Percentiles rank a stretch among this genome's conserved stretches.
phyloP scores from a whole-genome alignment of 179 eudicot genomes.

The Silene noctiflora region DNA sequence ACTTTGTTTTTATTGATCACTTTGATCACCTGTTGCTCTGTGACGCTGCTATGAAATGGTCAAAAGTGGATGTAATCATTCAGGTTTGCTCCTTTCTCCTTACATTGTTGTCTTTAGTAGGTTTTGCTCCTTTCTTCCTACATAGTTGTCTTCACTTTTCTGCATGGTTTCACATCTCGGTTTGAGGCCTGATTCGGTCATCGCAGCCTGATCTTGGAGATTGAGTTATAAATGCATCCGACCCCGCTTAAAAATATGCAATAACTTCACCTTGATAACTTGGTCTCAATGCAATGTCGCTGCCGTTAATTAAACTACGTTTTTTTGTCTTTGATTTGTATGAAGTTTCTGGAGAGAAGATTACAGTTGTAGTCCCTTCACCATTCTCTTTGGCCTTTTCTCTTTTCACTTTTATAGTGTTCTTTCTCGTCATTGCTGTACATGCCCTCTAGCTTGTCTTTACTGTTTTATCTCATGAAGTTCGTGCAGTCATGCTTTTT shows the following conservation, averaged over 20 bases:
- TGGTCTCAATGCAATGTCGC: too few relatives aligned
- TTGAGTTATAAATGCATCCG: not conserved
- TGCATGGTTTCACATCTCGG: too few relatives aligned
- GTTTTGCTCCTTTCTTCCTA: conserved; percentile 22
- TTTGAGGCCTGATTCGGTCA: too few relatives aligned
- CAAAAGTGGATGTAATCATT: conserved; percentile 65
- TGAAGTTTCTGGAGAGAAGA: not conserved
- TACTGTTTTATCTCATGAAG: conserved; percentile 5
- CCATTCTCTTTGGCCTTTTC: not conserved
- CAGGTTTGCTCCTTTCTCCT: conserved; percentile 51
- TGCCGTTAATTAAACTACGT: too few relatives aligned
- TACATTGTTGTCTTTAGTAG: conserved; percentile 2
- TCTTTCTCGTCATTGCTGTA: too few relatives aligned
- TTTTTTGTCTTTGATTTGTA: not conserved
- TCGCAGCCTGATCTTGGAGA: not conserved
- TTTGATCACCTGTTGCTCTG: conserved; percentile 77
- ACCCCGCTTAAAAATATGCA: too few relatives aligned
- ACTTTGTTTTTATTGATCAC: conserved; percentile 66
- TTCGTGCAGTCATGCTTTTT: not conserved
- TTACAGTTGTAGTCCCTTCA: not conserved
- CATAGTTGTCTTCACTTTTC: too few relatives aligned
- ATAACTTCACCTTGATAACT: too few relatives aligned
- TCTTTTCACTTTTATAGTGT: not conserved
- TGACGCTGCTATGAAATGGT: conserved; percentile 52
- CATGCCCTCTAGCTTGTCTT: not conserved